Conservation (phyloP, 768 basidiomycete species). For the Suillus decipiens region DNA sequence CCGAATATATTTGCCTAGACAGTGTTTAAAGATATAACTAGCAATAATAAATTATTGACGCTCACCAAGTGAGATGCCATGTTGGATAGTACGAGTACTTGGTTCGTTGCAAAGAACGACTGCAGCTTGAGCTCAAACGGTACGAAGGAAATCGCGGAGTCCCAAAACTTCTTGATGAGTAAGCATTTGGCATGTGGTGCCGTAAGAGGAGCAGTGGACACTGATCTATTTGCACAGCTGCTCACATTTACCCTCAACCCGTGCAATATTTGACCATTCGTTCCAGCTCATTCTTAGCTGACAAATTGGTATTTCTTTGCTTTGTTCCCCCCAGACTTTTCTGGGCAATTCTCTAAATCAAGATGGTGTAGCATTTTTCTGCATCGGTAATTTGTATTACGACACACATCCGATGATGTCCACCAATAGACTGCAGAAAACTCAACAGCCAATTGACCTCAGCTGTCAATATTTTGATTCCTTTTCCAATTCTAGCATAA, state of each 20-base stretch:
- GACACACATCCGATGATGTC: too few relatives aligned
- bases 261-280: not conserved
- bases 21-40: conserved; percentile 9
- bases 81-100: conserved; percentile 4
- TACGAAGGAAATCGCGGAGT: conserved; percentile 22
- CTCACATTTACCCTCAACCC: not conserved
- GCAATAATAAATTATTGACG: conserved; percentile 10
- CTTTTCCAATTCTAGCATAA: not conserved
- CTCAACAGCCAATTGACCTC: not conserved
- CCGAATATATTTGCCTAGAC: conserved; percentile 91
- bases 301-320: not conserved
- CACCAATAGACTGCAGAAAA: not conserved
- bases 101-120: conserved; percentile 5
- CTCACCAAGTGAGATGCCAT: conserved; percentile 82
- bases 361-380: not conserved
- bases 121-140: not conserved
- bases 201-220: not conserved
- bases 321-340: not conserved
- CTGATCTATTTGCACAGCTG: not conserved
- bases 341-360: not conserved
- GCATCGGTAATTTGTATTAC: not conserved
- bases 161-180: conserved; percentile 16
- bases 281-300: not conserved
- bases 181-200: too few relatives aligned
- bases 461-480: not conserved